phyloP scores from a whole-genome alignment of 305 asterid species.

The Fraxinus latifolia region DNA sequence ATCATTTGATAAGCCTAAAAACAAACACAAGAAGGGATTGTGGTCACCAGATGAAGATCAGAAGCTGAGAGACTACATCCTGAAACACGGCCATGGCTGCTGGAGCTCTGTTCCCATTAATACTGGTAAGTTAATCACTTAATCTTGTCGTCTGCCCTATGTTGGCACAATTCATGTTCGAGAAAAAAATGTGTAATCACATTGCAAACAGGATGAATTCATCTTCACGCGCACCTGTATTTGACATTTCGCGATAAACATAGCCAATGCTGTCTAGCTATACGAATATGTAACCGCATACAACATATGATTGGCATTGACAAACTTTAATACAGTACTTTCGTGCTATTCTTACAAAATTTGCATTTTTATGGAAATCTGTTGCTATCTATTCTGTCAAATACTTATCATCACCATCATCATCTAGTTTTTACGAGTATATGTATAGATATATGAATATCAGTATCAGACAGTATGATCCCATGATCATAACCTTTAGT shows the following conservation, averaged over 20 bases:
- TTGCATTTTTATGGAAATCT: background rate
- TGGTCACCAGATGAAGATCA: slow-evolving; percentile 92
- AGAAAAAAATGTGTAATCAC: background rate
- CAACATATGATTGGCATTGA: background rate
- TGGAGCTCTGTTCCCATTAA: slow-evolving; percentile 79
- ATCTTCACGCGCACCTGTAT: background rate
- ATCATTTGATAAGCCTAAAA: slow-evolving; percentile 38
- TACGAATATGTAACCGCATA: background rate
- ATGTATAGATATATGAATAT: background rate
- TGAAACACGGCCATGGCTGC: slow-evolving; percentile 60
- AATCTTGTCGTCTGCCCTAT: background rate
- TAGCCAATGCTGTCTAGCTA: background rate
- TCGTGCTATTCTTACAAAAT: background rate
- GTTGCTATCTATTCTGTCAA: background rate
- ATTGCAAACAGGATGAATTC: background rate
- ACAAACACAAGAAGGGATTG: slow-evolving; percentile 67
- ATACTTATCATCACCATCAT: background rate
- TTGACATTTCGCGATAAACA: background rate
- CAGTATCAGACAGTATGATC: background rate
- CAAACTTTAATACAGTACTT: background rate
- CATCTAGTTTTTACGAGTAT: background rate
- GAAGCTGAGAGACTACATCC: slow-evolving; percentile 58
- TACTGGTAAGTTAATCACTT: slow-evolving; percentile 49
- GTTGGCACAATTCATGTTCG: background rate
- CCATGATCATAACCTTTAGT: background rate